Evolutionary conservation across 2,329 filamentous ascomycete genomes (phyloP).

Genomic region (Colletotrichum theobromicola): DNA sequence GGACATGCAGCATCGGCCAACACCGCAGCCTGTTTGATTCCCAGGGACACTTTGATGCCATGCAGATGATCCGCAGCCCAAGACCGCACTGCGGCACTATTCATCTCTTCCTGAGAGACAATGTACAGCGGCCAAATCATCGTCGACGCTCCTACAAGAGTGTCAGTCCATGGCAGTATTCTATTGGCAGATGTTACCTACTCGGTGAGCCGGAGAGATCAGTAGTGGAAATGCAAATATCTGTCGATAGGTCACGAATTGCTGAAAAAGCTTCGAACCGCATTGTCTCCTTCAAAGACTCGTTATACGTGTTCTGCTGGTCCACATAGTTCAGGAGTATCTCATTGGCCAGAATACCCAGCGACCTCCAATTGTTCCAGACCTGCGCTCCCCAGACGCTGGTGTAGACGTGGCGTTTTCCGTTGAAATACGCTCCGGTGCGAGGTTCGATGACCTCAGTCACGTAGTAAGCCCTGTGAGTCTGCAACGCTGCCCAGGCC

Average conservation of each 20-base stretch:
- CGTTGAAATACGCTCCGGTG: not conserved
- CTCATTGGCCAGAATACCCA: slow-evolving; percentile 20
- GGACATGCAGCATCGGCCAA: slow-evolving; percentile 17
- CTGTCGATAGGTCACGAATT: not conserved
- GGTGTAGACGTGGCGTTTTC: slow-evolving; percentile 21
- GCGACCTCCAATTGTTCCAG: slow-evolving; percentile 27
- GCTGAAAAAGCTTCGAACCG: not conserved
- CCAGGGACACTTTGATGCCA: slow-evolving; percentile 16
- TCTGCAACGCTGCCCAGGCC: not conserved
- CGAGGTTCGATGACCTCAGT: not conserved
- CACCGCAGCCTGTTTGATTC: slow-evolving; percentile 24
- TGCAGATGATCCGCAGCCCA: slow-evolving; percentile 24
- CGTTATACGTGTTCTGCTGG: not conserved
- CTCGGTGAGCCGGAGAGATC: not conserved
- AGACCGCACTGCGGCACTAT: not conserved
- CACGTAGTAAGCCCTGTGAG: not conserved
- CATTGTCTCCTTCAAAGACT: not conserved
- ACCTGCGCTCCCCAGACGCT: slow-evolving; percentile 21
- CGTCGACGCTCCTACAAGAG: not conserved
- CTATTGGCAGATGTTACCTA: not conserved
- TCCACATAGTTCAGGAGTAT: slow-evolving; percentile 6
- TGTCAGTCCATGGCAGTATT: not conserved
- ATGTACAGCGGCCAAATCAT: slow-evolving; percentile 23
- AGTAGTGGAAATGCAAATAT: not conserved
- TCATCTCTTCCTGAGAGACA: slow-evolving; percentile 20